A percentile compares a stretch with the other conserved stretches of the same genome.
Conservation (phyloP, 495 filamentous ascomycete species). For the Lichenothelia convexa region DNA sequence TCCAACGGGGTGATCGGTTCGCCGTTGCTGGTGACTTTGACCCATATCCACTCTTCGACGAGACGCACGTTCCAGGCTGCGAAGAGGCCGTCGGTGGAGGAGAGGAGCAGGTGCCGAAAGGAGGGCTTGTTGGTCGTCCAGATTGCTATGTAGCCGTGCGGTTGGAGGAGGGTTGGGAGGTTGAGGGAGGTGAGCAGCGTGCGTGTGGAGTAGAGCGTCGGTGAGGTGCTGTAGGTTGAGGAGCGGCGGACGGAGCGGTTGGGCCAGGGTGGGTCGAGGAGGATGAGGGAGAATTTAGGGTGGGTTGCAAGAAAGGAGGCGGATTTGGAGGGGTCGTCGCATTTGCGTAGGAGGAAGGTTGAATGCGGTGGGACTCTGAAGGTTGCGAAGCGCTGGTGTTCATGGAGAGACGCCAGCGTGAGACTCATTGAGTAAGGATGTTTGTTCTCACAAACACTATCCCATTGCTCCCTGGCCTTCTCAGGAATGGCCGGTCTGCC, state of each 20-base stretch:
- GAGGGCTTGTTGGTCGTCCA: conserved; percentile 77
- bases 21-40: conserved; percentile 59
- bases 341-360: conserved; percentile 25
- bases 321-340: not conserved
- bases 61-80: conserved; percentile 41
- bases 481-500: too few relatives aligned
- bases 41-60: conserved; percentile 78
- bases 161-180: conserved; percentile 34
- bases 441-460: conserved; percentile 10
- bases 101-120: conserved; percentile 38
- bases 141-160: conserved; percentile 44
- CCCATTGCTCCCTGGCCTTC: too few relatives aligned
- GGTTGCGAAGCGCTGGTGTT: not conserved
- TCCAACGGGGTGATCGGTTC: conserved; percentile 52
- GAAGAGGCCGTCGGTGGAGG: conserved; percentile 34
- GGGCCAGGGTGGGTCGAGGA: conserved; percentile 89
- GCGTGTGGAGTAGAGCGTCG: conserved; percentile 17
- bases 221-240: conserved; percentile 36
- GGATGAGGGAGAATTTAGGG: conserved; percentile 51
- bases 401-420: not conserved
- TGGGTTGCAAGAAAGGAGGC: not conserved
- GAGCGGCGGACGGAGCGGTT: conserved; percentile 62
- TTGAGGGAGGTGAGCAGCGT: conserved; percentile 33
- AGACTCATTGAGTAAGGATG: conserved; percentile 6
- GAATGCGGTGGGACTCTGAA: conserved; percentile 36